Conservation (phyloP, 2,329 filamentous ascomycete genomes). For the Basipetospora chlamydospora region DNA sequence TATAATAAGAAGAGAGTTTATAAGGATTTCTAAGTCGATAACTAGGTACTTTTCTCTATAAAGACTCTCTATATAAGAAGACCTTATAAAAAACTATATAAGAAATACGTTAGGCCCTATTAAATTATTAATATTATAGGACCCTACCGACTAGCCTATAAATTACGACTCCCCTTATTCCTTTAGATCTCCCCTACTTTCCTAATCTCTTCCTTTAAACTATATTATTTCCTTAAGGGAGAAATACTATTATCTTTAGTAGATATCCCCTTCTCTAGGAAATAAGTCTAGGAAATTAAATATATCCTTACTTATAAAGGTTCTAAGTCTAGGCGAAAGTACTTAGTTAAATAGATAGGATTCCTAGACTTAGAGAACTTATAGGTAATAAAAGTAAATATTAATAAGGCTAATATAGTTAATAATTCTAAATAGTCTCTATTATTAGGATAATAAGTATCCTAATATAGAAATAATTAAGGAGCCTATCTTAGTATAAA, state of each 20-base stretch:
- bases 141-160: background rate
- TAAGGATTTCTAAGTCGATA: background rate
- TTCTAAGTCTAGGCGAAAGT: no score
- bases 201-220: background rate
- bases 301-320: no score
- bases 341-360: no score
- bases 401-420: no score
- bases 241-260: background rate
- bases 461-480: no score
- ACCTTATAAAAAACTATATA: background rate
- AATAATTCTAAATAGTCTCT: no score
- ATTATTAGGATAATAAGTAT: no score
- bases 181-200: background rate
- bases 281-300: no score
- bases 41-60: background rate
- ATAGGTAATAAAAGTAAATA: no score
- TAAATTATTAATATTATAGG: background rate
- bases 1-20: slow-evolving; percentile 1
- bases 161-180: background rate
- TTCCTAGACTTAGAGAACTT: no score
- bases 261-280: no score
- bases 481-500: no score
- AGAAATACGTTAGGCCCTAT: background rate
- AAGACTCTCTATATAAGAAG: background rate
- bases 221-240: background rate